Evolutionary conservation across 202 grass and related monocot species (phyloP), one percentile per base, ranked within the genome.

Genomic region (Eragrostis tef): DNA sequence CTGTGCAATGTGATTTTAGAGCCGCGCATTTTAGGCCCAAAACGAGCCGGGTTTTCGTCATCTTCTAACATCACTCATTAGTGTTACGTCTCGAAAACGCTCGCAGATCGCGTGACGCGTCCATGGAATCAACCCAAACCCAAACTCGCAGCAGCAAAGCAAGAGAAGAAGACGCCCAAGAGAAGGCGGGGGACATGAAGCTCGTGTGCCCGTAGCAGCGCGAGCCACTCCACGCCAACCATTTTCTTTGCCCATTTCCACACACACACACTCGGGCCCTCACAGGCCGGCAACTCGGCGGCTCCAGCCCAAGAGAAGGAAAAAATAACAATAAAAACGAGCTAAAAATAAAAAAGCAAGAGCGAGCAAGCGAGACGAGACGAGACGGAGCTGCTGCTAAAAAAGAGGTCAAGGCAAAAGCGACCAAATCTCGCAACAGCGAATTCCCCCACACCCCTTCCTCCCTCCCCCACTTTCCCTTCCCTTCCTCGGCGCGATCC

Each of bases 391-490:
- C 34, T 26, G 21, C n/a, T 29, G 52, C 36, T 49, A 69, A 77
- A 89, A 75, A 66, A 64, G 43, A 71, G 70, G 58, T 42, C 36
- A 36, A 9, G 7, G 36, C 27, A 67, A 83, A 87, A 80, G 87
- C 57, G 78, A 81, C 66, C 87, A 73, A 89, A 89, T 86, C 83
- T 89, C 88, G 83, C 68, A 51, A 58, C 87, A 47, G 67, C 88
- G 34, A 89, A 86, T 78, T 81, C 64, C 42, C 62, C 65, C 26
- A 51, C 26, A 52, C 50, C 24, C 13, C 47, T 26, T 43, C 87
- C 46, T 78, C 71, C 11, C 76, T 36, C 0, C 73, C 21, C 56
- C 52, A 63, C 85, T 70, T 77, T 77, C 79, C 72, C 64, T 64
- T 46, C 20, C 49, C 12, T 56, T 22, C 72, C 52, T 41, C 63